These are phyloP conservation scores for Aspergillus sp. DNA, from an alignment of 2,329 filamentous ascomycete species.

Conservation along the genomic window DNA sequence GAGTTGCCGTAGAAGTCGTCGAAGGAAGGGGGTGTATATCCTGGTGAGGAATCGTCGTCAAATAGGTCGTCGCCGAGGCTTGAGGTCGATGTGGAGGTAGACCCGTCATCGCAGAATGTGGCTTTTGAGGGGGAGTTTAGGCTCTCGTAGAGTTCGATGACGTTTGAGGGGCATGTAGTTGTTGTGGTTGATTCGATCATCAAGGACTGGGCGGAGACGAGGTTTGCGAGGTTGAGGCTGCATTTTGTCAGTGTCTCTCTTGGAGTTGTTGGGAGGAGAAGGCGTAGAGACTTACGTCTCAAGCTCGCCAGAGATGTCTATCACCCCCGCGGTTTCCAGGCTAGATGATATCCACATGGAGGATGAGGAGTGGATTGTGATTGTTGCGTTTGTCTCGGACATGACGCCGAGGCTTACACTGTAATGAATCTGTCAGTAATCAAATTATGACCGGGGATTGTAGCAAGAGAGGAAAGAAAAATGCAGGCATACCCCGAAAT, in stretches of 20 bases:
- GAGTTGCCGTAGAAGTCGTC: no score
- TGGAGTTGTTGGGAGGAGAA: background rate
- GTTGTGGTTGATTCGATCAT: background rate
- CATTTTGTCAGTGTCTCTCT: background rate
- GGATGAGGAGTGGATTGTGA: background rate
- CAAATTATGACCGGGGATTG: background rate
- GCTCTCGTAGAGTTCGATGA: background rate
- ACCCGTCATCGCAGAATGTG: background rate
- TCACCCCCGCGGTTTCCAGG: background rate
- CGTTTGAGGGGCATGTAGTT: background rate
- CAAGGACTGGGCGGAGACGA: background rate
- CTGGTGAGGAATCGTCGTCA: no score
- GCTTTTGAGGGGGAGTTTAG: background rate
- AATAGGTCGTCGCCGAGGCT: no score
- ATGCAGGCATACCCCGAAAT: background rate
- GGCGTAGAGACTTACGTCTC: background rate
- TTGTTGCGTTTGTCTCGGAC: background rate
- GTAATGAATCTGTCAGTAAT: background rate
- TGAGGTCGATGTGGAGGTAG: no score
- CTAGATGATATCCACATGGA: background rate
- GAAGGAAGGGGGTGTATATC: no score
- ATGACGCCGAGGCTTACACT: background rate
- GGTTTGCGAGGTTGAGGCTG: background rate
- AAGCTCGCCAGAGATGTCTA: background rate
- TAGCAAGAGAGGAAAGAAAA: background rate